Evolutionary conservation across 352 stramenopile species (phyloP).

Genomic region (Pythium monospermum): DNA sequence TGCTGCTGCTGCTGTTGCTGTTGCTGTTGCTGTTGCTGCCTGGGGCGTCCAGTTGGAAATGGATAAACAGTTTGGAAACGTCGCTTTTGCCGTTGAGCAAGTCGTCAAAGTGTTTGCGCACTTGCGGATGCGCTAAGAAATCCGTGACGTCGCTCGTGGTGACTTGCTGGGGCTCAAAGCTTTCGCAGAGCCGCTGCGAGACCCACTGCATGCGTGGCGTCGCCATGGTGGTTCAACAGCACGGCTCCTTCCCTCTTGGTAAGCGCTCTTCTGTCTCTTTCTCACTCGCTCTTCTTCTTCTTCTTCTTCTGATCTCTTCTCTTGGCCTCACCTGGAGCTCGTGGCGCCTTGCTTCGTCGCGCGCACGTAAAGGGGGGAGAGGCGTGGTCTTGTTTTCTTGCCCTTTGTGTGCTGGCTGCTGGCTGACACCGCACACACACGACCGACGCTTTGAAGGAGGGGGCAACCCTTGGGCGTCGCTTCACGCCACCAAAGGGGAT

Average conservation of each 20-base stretch:
- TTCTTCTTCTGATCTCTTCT: too few species aligned
- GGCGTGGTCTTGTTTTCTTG: too few species aligned
- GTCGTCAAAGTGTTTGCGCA: slow-evolving; percentile 75
- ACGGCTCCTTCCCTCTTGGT: not conserved
- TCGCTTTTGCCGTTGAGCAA: slow-evolving; percentile 62
- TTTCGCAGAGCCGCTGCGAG: slow-evolving; percentile 65
- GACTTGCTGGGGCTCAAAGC: slow-evolving; percentile 64
- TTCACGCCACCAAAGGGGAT: not conserved
- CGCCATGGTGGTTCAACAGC: slow-evolving; percentile 40
- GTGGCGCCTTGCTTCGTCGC: too few species aligned
- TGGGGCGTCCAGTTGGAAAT: slow-evolving; percentile 38
- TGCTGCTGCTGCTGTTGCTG: slow-evolving; percentile 5
- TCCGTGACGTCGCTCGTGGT: slow-evolving; percentile 47
- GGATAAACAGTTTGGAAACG: slow-evolving; percentile 70
- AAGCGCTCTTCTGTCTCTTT: not conserved
- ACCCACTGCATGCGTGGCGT: slow-evolving; percentile 82
- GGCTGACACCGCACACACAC: too few species aligned
- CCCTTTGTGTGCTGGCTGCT: too few species aligned
- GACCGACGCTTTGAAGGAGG: too few species aligned
- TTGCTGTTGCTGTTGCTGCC: slow-evolving; percentile 3
- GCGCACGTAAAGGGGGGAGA: too few species aligned
- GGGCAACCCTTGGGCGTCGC: too few species aligned
- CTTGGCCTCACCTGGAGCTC: too few species aligned
- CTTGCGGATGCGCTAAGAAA: slow-evolving; percentile 43
- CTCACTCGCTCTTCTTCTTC: too few species aligned